Conservation (phyloP, 176 grass and related monocot species). For the Aechmea fasciata region DNA sequence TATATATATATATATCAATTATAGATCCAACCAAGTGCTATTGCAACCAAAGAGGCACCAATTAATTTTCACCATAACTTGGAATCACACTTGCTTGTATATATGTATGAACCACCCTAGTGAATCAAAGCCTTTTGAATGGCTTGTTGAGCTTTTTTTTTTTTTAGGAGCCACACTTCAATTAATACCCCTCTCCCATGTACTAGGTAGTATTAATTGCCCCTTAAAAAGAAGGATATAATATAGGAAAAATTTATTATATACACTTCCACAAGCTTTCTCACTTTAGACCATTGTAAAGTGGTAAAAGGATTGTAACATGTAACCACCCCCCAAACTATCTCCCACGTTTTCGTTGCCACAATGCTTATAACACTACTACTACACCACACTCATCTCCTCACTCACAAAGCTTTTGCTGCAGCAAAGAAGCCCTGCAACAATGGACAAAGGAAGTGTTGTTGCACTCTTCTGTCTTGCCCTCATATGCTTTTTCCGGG, state of each 20-base stretch:
- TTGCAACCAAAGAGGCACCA: too few species aligned
- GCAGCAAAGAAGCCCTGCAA: not conserved
- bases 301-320: slow-evolving; percentile 11
- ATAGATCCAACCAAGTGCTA: too few species aligned
- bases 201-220: not conserved
- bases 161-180: too few species aligned
- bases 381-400: not conserved
- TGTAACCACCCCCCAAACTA: slow-evolving; percentile 3
- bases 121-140: too few species aligned
- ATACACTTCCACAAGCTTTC: not conserved
- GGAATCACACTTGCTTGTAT: too few species aligned
- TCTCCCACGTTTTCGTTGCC: slow-evolving; percentile 1
- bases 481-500: not conserved
- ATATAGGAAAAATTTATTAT: not conserved
- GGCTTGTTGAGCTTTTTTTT: too few species aligned
- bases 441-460: not conserved
- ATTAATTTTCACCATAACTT: too few species aligned
- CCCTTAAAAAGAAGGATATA: not conserved
- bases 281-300: slow-evolving; percentile 4
- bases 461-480: not conserved
- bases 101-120: too few species aligned
- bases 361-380: slow-evolving; percentile 2
- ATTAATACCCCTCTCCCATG: not conserved
- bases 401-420: not conserved
- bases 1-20: too few species aligned